Conservation (phyloP, 768 basidiomycete genomes). For the Suillus hirtellus region DNA sequence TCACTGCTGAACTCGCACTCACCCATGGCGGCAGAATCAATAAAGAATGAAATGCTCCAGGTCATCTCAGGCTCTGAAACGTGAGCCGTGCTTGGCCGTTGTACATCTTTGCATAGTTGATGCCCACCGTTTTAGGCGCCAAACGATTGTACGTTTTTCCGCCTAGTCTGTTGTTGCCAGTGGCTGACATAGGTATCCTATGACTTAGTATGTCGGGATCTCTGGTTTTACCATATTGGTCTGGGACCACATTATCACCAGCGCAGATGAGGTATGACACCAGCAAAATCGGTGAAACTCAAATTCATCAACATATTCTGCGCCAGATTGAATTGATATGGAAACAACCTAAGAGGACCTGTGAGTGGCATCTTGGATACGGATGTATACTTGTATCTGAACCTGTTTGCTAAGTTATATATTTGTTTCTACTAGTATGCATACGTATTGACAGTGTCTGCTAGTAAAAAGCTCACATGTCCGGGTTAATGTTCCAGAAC, state of each 20-base stretch:
- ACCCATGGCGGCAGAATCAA: background rate
- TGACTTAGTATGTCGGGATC: conserved; percentile 47
- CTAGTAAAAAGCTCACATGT: background rate
- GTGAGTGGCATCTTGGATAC: conserved; percentile 36
- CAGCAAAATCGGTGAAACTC: background rate
- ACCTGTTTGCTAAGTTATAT: conserved; percentile 26
- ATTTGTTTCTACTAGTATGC: conserved; percentile 37
- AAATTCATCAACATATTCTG: background rate
- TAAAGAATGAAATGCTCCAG: background rate
- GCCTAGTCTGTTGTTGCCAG: background rate
- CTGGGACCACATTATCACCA: conserved; percentile 40
- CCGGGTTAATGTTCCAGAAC: conserved; percentile 40
- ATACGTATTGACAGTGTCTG: background rate
- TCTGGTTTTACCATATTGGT: conserved; percentile 48
- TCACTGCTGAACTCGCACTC: background rate
- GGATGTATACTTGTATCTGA: conserved; percentile 37
- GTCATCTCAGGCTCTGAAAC: background rate
- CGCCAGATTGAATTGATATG: conserved; percentile 35
- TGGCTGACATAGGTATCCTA: background rate
- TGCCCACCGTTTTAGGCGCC: background rate
- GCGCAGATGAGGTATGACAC: conserved; percentile 32
- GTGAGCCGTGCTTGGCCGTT: background rate
- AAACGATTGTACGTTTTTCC: background rate
- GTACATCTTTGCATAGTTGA: background rate
- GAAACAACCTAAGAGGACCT: conserved; percentile 26